phyloP scores from a whole-genome alignment of 768 basidiomycete species.

The Strobilomyces confusus region DNA sequence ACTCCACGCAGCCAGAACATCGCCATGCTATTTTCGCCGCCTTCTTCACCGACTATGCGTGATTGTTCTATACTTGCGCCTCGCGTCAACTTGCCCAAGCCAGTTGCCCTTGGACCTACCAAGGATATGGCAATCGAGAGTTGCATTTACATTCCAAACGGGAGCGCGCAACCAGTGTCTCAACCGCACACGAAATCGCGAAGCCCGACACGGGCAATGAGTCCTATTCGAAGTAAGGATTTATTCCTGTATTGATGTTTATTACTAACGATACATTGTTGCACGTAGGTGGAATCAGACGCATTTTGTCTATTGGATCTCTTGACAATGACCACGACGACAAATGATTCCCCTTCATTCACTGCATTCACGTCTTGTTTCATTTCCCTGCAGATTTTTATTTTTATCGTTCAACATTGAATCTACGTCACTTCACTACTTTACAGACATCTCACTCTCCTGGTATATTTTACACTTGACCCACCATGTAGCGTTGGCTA shows the following conservation, averaged over 20 bases:
- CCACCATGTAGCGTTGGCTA: neutral
- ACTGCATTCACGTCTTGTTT: neutral
- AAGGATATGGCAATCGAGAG: neutral
- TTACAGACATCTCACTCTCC: neutral
- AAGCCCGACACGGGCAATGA: slow-evolving; percentile 31
- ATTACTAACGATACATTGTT: slow-evolving; percentile 5
- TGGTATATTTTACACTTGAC: neutral
- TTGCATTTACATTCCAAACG: neutral
- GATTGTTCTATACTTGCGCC: slow-evolving; percentile 2
- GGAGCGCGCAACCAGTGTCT: neutral
- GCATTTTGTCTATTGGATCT: slow-evolving; percentile 22
- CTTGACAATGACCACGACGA: slow-evolving; percentile 2
- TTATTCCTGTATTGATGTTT: neutral
- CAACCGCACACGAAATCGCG: slow-evolving; percentile 1
- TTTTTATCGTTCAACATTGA: neutral
- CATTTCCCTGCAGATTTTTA: neutral
- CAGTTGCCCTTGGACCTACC: neutral
- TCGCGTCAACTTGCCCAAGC: slow-evolving; percentile 2
- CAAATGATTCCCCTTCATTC: no score
- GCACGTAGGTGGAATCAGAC: slow-evolving; percentile 25
- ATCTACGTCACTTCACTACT: neutral
- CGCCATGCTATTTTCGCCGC: slow-evolving; percentile 26
- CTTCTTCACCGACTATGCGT: slow-evolving; percentile 12
- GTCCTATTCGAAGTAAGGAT: slow-evolving; percentile 18
- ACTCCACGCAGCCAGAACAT: slow-evolving; percentile 9